Base-by-base conservation (phyloP, 805 yeast genomes). In the Starmerella powellii region DNA sequence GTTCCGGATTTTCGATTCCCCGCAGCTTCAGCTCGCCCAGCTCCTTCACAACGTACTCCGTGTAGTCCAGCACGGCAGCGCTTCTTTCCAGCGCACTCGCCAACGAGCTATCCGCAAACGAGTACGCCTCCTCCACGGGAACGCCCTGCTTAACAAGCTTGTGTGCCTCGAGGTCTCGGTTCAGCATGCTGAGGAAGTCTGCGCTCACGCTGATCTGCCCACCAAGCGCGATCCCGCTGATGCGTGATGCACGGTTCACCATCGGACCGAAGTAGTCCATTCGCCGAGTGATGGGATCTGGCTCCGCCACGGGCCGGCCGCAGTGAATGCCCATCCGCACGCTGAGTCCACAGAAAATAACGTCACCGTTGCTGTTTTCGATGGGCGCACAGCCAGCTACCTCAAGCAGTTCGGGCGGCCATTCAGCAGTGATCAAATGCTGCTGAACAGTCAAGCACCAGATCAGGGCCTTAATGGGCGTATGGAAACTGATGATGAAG, bases 221-320 rank as follows among this genome's bases (percentile, higher is more conserved):
- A 46, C 99, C 99, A 61, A 85, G 95, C 0, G 98, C 99, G 38
- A 84, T 81, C 6, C 94, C 82, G 57, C 87, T 79, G 20, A 91
- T 88, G 55, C 99, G 72, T 1, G 97, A 79, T 1, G 99, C 84
- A 39, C 95, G 71, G 56, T 91, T 91, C 26, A 91, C 99, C 86
- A 91, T 87, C 0, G 99, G 98, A 0, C 99, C 99, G 54, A 91
- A 81, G 62, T 91, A 91, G 63, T 91, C 99, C 98, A 91, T 91
- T 66, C 99, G 76, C 52, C 86, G 76, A 0, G 98, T 91, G 41
- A 87, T 87, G 46, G 88, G 80, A 65, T 91, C 99, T 6, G 80
- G 73, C 60, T 91, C 99, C 55, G 94, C 84, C 32, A 88, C 96
- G 0, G 99, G 97, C 1, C 80, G 70, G 49, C 99, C 99, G 94